Evolutionary conservation across 108 stramenopile species (phyloP).

Genomic region (Bacterosira constricta): DNA sequence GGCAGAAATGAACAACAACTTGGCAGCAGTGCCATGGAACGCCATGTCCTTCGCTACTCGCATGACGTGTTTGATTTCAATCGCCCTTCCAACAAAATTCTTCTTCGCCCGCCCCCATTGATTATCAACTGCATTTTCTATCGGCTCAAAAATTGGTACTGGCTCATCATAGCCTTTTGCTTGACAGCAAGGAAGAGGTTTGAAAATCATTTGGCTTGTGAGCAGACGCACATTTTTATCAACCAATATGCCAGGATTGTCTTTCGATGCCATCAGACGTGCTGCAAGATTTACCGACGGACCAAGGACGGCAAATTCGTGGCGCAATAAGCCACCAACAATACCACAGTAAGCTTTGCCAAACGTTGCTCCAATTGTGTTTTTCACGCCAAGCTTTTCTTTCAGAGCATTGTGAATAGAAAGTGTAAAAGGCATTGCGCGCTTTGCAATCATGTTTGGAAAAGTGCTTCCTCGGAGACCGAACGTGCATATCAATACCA

Average conservation of each 20-base stretch:
- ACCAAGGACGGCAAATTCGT: conserved; percentile 71
- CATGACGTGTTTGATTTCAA: conserved; percentile 55
- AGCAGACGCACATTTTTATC: conserved; percentile 56
- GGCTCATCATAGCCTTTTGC: conserved; percentile 75
- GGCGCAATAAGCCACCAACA: conserved; percentile 60
- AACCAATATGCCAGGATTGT: conserved; percentile 68
- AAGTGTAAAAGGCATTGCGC: conserved; percentile 59
- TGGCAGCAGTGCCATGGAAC: conserved; percentile 9
- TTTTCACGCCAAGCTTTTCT: conserved; percentile 55
- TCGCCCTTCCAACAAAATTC: conserved; percentile 63
- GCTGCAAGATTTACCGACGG: conserved; percentile 75
- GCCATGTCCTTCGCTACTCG: conserved; percentile 47
- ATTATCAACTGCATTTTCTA: conserved; percentile 44
- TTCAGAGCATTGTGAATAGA: conserved; percentile 58
- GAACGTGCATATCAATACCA: conserved; percentile 72
- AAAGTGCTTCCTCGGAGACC: conserved; percentile 71
- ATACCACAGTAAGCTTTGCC: conserved; percentile 75
- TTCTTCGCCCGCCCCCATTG: conserved; percentile 46
- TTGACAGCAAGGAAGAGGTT: conserved; percentile 51
- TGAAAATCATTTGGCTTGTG: conserved; percentile 54
- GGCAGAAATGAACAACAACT: conserved; percentile 41
- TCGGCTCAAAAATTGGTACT: conserved; percentile 72
- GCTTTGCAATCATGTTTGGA: conserved; percentile 67
- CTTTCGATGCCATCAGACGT: conserved; percentile 54
- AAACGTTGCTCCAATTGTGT: conserved; percentile 61